A percentile compares a stretch with the other conserved stretches of the same genome.
phyloP scores from a whole-genome alignment of 176 grass and related monocot genomes.

The Avena sativa region DNA sequence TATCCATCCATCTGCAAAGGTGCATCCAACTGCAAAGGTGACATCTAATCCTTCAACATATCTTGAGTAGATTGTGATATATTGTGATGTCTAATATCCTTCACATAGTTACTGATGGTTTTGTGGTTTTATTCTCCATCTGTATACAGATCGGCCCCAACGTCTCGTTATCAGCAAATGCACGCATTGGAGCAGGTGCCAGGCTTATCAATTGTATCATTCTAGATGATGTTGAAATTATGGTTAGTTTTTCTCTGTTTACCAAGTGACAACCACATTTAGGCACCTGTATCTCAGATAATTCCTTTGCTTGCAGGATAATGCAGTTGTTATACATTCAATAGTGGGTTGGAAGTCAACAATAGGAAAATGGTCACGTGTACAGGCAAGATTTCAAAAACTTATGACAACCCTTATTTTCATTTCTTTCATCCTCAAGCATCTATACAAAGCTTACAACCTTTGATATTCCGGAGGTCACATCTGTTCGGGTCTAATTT shows the following conservation, averaged over 20 bases:
- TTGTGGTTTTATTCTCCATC: neutral
- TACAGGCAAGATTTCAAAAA: constrained; percentile 71
- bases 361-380: constrained; percentile 97
- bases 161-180: constrained; percentile 99
- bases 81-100: constrained; percentile 5
- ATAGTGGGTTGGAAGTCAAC: constrained; percentile 97
- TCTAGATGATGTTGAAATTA: constrained; percentile 98
- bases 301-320: constrained; percentile 69
- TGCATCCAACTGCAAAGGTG: constrained; percentile 99
- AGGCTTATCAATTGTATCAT: constrained; percentile 98
- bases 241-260: constrained; percentile 58
- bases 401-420: constrained; percentile 23
- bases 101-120: constrained; percentile 28
- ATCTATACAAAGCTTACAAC: constrained; percentile 1
- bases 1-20: constrained; percentile 98
- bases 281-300: constrained; percentile 28
- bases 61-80: constrained; percentile 25
- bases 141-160: constrained; percentile 93
- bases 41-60: constrained; percentile 13
- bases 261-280: constrained; percentile 20
- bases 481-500: neutral
- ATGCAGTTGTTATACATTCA: constrained; percentile 98
- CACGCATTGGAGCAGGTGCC: constrained; percentile 89
- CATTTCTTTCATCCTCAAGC: neutral
- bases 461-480: neutral